Evolutionary conservation across 441 rosid genomes (phyloP), one percentile per base, ranked within the genome.

Genomic region (Corymbia calophylla): DNA sequence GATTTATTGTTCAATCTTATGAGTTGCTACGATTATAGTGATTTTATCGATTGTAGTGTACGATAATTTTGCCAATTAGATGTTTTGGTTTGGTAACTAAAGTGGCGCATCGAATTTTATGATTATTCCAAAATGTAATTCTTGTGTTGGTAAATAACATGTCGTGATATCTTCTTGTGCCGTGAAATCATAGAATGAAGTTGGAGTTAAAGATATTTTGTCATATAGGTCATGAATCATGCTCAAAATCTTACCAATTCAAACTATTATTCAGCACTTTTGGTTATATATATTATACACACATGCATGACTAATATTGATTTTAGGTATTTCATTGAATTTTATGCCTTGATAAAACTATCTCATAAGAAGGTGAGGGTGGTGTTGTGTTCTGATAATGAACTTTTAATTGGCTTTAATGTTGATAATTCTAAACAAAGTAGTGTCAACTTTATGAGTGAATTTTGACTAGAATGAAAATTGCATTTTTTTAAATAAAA

Each of bases 271-370:
- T 62, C 0, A 2, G 32, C 4, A 0, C 68, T 4, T 62, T 29
- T 62, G 29, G 68, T 62, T 32, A 23, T 56, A 13, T 56, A 56
- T 23, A 56, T 23, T 4, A 35, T 35, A 35, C 39, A 35, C 3
- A 35, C 62, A 23, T 56, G 29, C 1, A 56, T 3, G 14, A 2
- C 0, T 0, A 3, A 1, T 58, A 58, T 58, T 25, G 62, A 58
- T 58, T 58, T 58, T 58, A 9, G 14, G n/a, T 58, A 9, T 6
- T 58, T 58, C n/a, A 25, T 6, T 58, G 1, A 58, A 58, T 58
- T 58, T 23, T 58, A 58, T 58, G 14, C 62, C 62, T 58, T 13
- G 3, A 58, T 25, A 56, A 27, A 56, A 9, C 39, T 35, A 44
- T 77, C 25, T 12, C 9, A 12, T 77, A 39, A 5, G 2, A 77